phyloP scores from a whole-genome alignment of 257 asterid genomes.

The Plantago major region DNA sequence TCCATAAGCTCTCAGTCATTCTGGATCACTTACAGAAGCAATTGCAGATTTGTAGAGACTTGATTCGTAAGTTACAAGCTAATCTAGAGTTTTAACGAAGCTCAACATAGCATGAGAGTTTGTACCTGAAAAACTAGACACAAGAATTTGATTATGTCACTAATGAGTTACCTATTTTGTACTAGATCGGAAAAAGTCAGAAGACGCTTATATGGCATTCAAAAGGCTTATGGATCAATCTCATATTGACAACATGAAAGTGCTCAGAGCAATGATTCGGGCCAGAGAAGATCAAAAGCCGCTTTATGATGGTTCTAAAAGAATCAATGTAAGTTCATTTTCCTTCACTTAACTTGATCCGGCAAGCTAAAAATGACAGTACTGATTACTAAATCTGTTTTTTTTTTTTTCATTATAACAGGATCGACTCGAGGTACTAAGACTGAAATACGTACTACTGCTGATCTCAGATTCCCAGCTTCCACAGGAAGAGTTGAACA shows the following conservation, averaged over 20 bases:
- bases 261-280: slow-evolving; percentile 37
- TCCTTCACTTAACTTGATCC: neutral
- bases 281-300: slow-evolving; percentile 40
- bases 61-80: slow-evolving; percentile 32
- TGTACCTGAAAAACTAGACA: neutral
- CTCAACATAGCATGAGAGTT: neutral
- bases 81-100: neutral
- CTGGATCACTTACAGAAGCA: slow-evolving; percentile 41
- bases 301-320: slow-evolving; percentile 35
- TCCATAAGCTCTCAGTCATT: slow-evolving; percentile 57
- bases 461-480: slow-evolving; percentile 65
- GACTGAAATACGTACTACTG: slow-evolving; percentile 61
- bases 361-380: neutral
- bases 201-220: slow-evolving; percentile 33
- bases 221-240: slow-evolving; percentile 32
- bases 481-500: slow-evolving; percentile 58
- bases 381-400: neutral
- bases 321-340: slow-evolving; percentile 25
- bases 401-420: slow-evolving; percentile 19
- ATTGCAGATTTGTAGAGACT: slow-evolving; percentile 23
- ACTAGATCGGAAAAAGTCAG: slow-evolving; percentile 24
- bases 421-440: slow-evolving; percentile 60
- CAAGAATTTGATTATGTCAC: neutral
- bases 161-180: slow-evolving; percentile 7
- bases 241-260: slow-evolving; percentile 55